These are phyloP conservation scores for Penicillium oxalicum DNA, from an alignment of 2,329 filamentous ascomycete genomes.

Conservation along the genomic window DNA sequence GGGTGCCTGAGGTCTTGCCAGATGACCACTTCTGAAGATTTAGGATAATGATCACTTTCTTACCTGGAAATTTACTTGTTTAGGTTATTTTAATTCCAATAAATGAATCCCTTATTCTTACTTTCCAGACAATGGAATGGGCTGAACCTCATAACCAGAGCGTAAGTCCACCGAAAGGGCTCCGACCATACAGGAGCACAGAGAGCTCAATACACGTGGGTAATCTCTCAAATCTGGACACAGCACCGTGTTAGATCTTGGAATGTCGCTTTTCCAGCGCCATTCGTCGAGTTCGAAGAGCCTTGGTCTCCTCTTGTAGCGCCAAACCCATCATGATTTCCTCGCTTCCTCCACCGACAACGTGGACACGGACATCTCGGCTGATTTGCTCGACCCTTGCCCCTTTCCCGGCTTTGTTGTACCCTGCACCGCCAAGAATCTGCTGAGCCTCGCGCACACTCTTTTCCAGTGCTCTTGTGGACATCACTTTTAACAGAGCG, in stretches of 20 bases:
- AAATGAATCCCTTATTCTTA: too few relatives aligned
- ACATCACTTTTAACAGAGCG: constrained; percentile 49
- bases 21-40: neutral
- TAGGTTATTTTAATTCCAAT: too few relatives aligned
- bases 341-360: constrained; percentile 38
- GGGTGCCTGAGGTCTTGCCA: neutral
- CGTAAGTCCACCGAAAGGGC: too few relatives aligned
- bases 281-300: constrained; percentile 22
- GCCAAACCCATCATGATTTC: constrained; percentile 37
- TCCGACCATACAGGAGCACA: too few relatives aligned
- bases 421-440: constrained; percentile 49
- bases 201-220: too few relatives aligned
- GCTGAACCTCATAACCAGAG: too few relatives aligned
- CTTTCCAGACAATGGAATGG: too few relatives aligned
- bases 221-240: too few relatives aligned
- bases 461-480: constrained; percentile 49
- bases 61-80: too few relatives aligned
- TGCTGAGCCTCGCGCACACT: constrained; percentile 52
- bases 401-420: constrained; percentile 46
- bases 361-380: constrained; percentile 46
- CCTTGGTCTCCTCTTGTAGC: constrained; percentile 28
- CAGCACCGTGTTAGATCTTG: constrained; percentile 13
- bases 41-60: too few relatives aligned
- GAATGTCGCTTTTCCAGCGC: constrained; percentile 24
- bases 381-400: constrained; percentile 50